phyloP scores from a whole-genome alignment of 1,284 basidiomycete species.

The Ceratobasidium sp. region DNA sequence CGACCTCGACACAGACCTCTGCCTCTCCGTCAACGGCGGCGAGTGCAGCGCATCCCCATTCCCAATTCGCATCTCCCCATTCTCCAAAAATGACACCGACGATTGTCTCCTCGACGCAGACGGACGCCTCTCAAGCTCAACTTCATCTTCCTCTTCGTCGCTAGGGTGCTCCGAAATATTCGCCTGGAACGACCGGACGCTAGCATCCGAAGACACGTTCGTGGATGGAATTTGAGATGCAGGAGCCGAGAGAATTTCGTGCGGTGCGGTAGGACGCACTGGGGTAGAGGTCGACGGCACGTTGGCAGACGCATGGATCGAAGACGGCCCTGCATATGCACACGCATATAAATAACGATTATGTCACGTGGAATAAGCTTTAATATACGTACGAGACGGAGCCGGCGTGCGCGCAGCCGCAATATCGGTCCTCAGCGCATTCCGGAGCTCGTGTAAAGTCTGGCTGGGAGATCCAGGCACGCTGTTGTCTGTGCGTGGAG shows the following conservation, averaged over 20 bases:
- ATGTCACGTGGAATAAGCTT: too few species aligned
- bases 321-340: slow-evolving; percentile 7
- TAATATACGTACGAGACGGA: slow-evolving; percentile 13
- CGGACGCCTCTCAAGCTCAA: background rate
- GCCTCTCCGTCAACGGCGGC: slow-evolving; percentile 17
- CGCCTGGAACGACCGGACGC: slow-evolving; percentile 26
- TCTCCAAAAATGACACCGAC: slow-evolving; percentile 12
- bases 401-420: slow-evolving; percentile 47
- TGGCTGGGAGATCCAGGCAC: slow-evolving; percentile 52
- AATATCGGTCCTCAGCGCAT: slow-evolving; percentile 53
- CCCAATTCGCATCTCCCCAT: background rate
- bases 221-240: slow-evolving; percentile 31
- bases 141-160: slow-evolving; percentile 15
- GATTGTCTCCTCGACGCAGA: slow-evolving; percentile 25
- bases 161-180: slow-evolving; percentile 37
- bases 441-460: slow-evolving; percentile 59
- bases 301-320: background rate
- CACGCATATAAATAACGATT: background rate
- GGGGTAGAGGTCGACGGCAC: background rate
- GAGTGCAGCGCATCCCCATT: background rate
- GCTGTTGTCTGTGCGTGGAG: background rate
- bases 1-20: slow-evolving; percentile 28
- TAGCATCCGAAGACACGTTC: slow-evolving; percentile 37
- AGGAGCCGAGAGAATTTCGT: slow-evolving; percentile 17
- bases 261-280: background rate